A percentile compares a stretch with the other conserved stretches of the same genome.
These are phyloP conservation scores for Aspergillus hortae DNA, from an alignment of 2,329 filamentous ascomycete genomes.

Conservation along the genomic window DNA sequence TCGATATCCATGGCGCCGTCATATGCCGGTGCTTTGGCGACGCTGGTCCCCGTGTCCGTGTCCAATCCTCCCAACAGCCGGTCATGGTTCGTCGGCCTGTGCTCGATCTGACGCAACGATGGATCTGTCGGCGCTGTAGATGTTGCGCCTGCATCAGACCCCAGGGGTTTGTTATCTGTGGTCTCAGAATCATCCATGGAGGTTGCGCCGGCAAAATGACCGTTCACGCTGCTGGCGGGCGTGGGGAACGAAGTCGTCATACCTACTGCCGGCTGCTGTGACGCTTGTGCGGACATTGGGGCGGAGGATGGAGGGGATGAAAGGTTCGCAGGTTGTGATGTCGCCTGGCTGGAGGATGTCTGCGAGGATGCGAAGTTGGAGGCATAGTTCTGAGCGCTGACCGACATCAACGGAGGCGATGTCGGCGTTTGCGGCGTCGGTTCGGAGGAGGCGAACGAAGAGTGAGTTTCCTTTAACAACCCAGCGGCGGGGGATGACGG, in stretches of 20 bases:
- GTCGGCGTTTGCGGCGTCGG: conserved; percentile 37
- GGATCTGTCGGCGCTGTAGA: conserved; percentile 14
- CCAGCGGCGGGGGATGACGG: conserved; percentile 41
- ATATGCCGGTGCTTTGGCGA: conserved; percentile 19
- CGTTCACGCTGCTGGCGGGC: conserved; percentile 44
- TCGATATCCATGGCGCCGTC: conserved; percentile 41
- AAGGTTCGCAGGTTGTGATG: conserved; percentile 37
- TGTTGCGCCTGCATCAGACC: conserved; percentile 10
- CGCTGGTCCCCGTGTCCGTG: conserved; percentile 17
- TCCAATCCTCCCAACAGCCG: conserved; percentile 20
- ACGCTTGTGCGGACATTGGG: conserved; percentile 42
- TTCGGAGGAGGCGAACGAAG: conserved; percentile 27
- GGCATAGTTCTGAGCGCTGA: conserved; percentile 48
- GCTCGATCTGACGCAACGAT: conserved; percentile 22
- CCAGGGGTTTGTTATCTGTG: conserved; percentile 27
- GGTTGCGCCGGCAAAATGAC: conserved; percentile 27
- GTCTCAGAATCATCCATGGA: conserved; percentile 35
- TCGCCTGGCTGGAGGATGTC: conserved; percentile 44
- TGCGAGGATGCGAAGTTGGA: conserved; percentile 43
- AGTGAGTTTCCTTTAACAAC: conserved; percentile 33
- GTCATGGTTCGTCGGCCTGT: conserved; percentile 35
- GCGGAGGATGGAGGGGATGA: conserved; percentile 41
- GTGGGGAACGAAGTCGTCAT: conserved; percentile 43
- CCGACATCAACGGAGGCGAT: conserved; percentile 50
- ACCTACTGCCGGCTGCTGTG: conserved; percentile 39